Conservation (phyloP, 2,329 filamentous ascomycete species). For the Parascedosporium putredinis region DNA sequence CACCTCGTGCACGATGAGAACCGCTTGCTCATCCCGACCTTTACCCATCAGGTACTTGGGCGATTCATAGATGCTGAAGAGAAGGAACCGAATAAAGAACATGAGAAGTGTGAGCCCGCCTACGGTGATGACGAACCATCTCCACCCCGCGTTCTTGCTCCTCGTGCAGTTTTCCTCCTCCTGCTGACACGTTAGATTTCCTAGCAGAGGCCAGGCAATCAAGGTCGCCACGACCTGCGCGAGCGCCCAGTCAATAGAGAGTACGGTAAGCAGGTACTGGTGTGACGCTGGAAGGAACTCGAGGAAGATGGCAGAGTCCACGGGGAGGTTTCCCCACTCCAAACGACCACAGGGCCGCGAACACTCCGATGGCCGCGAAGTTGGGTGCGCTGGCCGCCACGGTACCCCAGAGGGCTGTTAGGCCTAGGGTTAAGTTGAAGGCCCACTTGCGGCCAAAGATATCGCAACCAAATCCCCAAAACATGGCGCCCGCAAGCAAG, state of each 20-base stretch:
- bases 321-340: constrained; percentile 39
- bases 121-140: constrained; percentile 34
- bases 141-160: constrained; percentile 38
- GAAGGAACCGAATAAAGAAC: constrained; percentile 31
- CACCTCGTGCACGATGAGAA: constrained; percentile 35
- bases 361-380: constrained; percentile 54
- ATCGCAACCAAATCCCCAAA: constrained; percentile 60
- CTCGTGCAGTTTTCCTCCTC: constrained; percentile 26
- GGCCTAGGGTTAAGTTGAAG: constrained; percentile 45
- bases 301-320: constrained; percentile 41
- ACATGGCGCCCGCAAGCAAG: constrained; percentile 46
- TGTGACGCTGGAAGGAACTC: constrained; percentile 37
- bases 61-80: constrained; percentile 37
- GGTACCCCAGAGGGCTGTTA: constrained; percentile 47
- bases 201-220: constrained; percentile 33
- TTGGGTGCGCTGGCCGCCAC: constrained; percentile 57
- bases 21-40: constrained; percentile 34
- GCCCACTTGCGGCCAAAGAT: constrained; percentile 58
- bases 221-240: constrained; percentile 37
- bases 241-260: constrained; percentile 40
- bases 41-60: constrained; percentile 34
- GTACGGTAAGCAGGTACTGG: constrained; percentile 35
- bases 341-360: constrained; percentile 42
- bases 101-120: constrained; percentile 32
- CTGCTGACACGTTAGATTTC: constrained; percentile 27